Evolutionary conservation across 1,139 yeast genomes (phyloP).

Genomic region (Meyerozyma elateridarum): DNA sequence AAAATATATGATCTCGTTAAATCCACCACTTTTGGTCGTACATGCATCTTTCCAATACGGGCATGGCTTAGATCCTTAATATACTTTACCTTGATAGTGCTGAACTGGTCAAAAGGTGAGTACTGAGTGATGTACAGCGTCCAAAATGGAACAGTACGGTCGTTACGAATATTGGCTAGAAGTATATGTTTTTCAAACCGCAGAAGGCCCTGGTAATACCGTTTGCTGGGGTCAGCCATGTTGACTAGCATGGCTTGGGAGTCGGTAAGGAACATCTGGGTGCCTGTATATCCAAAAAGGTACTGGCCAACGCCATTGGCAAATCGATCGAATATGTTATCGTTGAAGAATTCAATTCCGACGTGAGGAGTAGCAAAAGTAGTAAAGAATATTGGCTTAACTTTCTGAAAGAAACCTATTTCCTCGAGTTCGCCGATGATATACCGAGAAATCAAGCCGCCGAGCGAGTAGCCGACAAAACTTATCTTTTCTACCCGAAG

Average conservation of each 20-base stretch:
- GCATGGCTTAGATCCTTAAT: slow-evolving; percentile 33
- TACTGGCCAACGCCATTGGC: slow-evolving; percentile 59
- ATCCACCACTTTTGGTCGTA: slow-evolving; percentile 55
- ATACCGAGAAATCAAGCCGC: slow-evolving; percentile 50
- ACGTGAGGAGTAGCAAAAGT: slow-evolving; percentile 93
- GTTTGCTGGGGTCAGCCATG: slow-evolving; percentile 52
- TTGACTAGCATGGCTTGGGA: slow-evolving; percentile 40
- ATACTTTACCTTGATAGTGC: slow-evolving; percentile 34
- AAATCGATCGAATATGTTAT: slow-evolving; percentile 36
- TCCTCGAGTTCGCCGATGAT: slow-evolving; percentile 63
- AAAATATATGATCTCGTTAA: slow-evolving; percentile 27
- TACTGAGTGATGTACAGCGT: slow-evolving; percentile 49
- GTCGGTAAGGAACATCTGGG: slow-evolving; percentile 60
- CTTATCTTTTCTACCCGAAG: slow-evolving; percentile 36
- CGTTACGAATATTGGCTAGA: slow-evolving; percentile 75
- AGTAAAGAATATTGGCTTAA: slow-evolving; percentile 62
- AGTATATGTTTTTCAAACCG: slow-evolving; percentile 53
- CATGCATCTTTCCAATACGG: slow-evolving; percentile 27
- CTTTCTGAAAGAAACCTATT: slow-evolving; percentile 49
- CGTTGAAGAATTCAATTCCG: slow-evolving; percentile 54
- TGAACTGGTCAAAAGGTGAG: slow-evolving; percentile 46
- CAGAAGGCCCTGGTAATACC: slow-evolving; percentile 51
- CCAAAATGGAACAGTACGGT: slow-evolving; percentile 54
- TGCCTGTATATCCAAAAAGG: slow-evolving; percentile 69
- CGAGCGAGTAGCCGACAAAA: slow-evolving; percentile 42